These are phyloP conservation scores for Amoebophrya sp. DNA, from an alignment of 169 alveolate species.

Conservation along the genomic window DNA sequence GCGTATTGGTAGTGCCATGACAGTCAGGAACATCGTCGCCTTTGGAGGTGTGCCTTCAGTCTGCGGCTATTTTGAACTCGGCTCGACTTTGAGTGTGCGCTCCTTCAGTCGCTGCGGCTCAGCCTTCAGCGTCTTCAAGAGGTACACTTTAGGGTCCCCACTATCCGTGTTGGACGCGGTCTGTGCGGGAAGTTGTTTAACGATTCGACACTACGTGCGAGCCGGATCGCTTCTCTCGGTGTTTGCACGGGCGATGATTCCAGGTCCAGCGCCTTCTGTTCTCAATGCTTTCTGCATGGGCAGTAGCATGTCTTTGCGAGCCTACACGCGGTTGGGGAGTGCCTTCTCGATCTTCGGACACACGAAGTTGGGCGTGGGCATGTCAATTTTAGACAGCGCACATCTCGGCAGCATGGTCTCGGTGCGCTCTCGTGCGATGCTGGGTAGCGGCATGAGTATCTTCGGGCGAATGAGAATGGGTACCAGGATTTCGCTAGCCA, in stretches of 20 bases:
- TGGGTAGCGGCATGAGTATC: neutral
- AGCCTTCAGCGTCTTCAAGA: neutral
- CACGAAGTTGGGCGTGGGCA: neutral
- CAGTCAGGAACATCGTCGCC: neutral
- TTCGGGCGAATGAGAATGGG: constrained; percentile 20
- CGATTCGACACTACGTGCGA: constrained; percentile 8
- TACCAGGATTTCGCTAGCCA: neutral
- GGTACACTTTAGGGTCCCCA: neutral
- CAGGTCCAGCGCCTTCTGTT: neutral
- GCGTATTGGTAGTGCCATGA: constrained; percentile 18
- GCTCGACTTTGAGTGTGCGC: neutral
- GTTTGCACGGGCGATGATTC: neutral
- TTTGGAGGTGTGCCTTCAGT: constrained; percentile 26
- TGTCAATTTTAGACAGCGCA: neutral
- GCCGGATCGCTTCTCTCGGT: constrained; percentile 1
- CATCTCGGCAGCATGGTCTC: neutral
- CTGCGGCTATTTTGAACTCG: constrained; percentile 18
- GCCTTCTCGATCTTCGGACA: neutral
- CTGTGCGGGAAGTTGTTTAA: neutral
- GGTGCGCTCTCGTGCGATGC: neutral
- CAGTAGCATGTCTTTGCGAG: neutral
- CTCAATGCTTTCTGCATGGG: neutral
- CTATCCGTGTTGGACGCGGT: neutral
- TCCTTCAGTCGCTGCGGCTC: constrained; percentile 21
- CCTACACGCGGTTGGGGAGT: constrained; percentile 15